Conservation (phyloP, 257 asterid genomes). For the Primulina eburnea region DNA sequence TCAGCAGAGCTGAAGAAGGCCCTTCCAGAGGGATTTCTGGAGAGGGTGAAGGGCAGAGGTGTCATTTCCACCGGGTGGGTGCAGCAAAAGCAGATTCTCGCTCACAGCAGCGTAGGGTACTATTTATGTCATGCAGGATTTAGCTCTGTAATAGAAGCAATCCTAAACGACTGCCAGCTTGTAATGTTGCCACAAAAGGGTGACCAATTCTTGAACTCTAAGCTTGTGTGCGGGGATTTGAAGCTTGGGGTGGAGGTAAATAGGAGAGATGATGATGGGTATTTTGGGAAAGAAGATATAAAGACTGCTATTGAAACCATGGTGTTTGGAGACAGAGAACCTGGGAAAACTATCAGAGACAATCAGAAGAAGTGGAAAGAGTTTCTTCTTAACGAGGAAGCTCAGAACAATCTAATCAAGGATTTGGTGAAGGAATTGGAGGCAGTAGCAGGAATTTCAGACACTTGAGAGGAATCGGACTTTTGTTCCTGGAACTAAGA, state of each 20-base stretch:
- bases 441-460: slow-evolving; percentile 8
- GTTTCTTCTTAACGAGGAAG: slow-evolving; percentile 31
- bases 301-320: slow-evolving; percentile 35
- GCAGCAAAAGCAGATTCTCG: slow-evolving; percentile 52
- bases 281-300: slow-evolving; percentile 36
- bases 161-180: slow-evolving; percentile 49
- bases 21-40: slow-evolving; percentile 45
- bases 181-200: slow-evolving; percentile 48
- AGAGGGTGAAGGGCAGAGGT: slow-evolving; percentile 35
- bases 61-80: slow-evolving; percentile 55
- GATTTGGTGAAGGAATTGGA: slow-evolving; percentile 37
- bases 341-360: slow-evolving; percentile 26
- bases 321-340: slow-evolving; percentile 27
- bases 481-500: no score
- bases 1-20: slow-evolving; percentile 31
- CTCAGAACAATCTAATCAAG: slow-evolving; percentile 34
- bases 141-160: slow-evolving; percentile 51
- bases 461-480: background rate
- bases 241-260: slow-evolving; percentile 51
- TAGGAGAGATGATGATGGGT: slow-evolving; percentile 57
- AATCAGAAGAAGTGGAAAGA: slow-evolving; percentile 48
- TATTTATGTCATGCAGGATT: slow-evolving; percentile 51
- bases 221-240: slow-evolving; percentile 42
- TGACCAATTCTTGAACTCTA: slow-evolving; percentile 42
- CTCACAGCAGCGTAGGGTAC: slow-evolving; percentile 45